These are phyloP conservation scores for Trichoderma sp. DNA, from an alignment of 2,329 filamentous ascomycete species.

Conservation along the genomic window DNA sequence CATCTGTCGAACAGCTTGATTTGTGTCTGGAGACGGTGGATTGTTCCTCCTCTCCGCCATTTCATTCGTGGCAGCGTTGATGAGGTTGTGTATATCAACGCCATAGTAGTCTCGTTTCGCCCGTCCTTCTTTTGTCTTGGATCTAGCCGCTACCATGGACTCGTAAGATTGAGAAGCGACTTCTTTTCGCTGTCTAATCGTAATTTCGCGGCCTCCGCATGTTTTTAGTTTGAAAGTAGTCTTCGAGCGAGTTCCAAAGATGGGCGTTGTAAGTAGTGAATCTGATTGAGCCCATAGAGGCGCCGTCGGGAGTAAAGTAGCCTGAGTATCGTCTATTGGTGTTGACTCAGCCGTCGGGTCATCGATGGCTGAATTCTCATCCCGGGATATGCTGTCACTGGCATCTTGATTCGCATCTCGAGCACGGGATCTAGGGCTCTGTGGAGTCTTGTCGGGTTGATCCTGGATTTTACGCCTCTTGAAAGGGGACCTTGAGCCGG, in stretches of 20 bases:
- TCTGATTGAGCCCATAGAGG: constrained; percentile 33
- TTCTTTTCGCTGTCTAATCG: constrained; percentile 59
- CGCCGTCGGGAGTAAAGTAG: not conserved
- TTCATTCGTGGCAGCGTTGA: constrained; percentile 71
- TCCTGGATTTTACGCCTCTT: constrained; percentile 43
- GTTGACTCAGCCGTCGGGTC: not conserved
- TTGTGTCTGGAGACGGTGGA: constrained; percentile 16
- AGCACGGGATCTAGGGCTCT: not conserved
- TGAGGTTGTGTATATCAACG: constrained; percentile 83
- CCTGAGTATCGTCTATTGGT: not conserved
- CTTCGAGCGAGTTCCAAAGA: constrained; percentile 36
- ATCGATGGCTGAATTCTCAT: not conserved
- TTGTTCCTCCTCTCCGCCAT: constrained; percentile 45
- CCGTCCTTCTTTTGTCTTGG: constrained; percentile 66
- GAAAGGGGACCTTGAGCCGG: constrained; percentile 31
- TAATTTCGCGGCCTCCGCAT: constrained; percentile 60
- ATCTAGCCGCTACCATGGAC: constrained; percentile 68
- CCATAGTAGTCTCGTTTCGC: constrained; percentile 84
- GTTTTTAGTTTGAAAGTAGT: constrained; percentile 52
- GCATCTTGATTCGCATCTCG: constrained; percentile 24
- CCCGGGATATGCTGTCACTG: not conserved
- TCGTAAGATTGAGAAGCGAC: constrained; percentile 61
- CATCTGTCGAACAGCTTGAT: constrained; percentile 48
- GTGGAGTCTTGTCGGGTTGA: constrained; percentile 25
- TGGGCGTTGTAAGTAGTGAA: constrained; percentile 37